Evolutionary conservation across 257 asterid genomes (phyloP), one percentile per base, ranked within the genome.

Genomic region (Scutellaria barbata): DNA sequence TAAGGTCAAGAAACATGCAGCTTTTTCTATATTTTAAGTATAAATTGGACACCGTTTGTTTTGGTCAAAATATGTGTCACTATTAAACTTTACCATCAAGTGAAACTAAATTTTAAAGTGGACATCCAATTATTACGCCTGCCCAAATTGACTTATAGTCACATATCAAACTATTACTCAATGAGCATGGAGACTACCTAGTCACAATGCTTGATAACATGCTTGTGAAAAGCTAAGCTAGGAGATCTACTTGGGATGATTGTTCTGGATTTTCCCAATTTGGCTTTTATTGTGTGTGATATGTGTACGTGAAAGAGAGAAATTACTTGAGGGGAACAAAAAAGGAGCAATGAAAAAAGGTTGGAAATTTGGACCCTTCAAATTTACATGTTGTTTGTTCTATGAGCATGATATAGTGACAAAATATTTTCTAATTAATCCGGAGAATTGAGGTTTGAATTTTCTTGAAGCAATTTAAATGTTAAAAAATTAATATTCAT

Each of bases 151-250:
- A 82, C 86, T 76, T 85, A 57, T 72, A 73, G 75, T 68, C 33
- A 54, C 1, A 64, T 66, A 84, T 81, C 82, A 79, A 81, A 79
- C 58, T 42, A 78, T 63, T 72, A 82, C 85, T 84, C 90, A 51
- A 88, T 86, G 76, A 76, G 79, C 39, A 62, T 20, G 73, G 51
- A 77, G 90, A 87, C 83, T 86, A 81, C 61, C 65, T 35, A 70
- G 77, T 81, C 85, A 81, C 56, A 39, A 68, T 75, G 35, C 58
- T 51, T 22, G 79, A 88, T 85, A 64, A 2, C 85, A 80, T 92
- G 92, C 76, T 76, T 56, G 53, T 80, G 52, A 87, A 92, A 92
- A 89, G 95, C 79, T 64, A 92, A 89, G 95, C 79, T 64, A 63
- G 60, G 81, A 80, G 76, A 92, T 92, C 95, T 89, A 74, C 74